These are phyloP conservation scores for Xylaria curta DNA, from an alignment of 495 filamentous ascomycete species.

Conservation along the genomic window DNA sequence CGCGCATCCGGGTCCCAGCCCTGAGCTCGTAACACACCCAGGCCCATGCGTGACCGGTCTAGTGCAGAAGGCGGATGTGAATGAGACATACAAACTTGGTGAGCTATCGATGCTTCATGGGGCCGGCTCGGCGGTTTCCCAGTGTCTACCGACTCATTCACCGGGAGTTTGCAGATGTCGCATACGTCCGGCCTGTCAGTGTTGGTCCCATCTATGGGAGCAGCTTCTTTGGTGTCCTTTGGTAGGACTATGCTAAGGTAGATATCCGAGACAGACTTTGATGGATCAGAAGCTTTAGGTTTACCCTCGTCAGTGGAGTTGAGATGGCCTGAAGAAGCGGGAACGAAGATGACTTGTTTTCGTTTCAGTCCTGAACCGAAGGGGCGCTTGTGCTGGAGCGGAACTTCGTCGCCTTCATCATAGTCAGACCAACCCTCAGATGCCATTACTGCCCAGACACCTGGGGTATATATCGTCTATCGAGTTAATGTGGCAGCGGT, in stretches of 20 bases:
- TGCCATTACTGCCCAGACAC: slow-evolving; percentile 22
- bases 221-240: slow-evolving; percentile 38
- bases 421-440: slow-evolving; percentile 37
- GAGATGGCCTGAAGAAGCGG: slow-evolving; percentile 61
- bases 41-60: slow-evolving; percentile 77
- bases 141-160: slow-evolving; percentile 25
- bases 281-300: slow-evolving; percentile 33
- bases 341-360: slow-evolving; percentile 81
- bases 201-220: slow-evolving; percentile 31
- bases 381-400: slow-evolving; percentile 73
- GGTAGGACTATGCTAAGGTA: slow-evolving; percentile 78
- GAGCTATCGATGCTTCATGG: slow-evolving; percentile 77
- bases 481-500: background rate
- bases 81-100: slow-evolving; percentile 81
- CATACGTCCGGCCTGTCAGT: slow-evolving; percentile 26
- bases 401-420: slow-evolving; percentile 64
- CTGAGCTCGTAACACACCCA: slow-evolving; percentile 74
- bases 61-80: slow-evolving; percentile 85
- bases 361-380: slow-evolving; percentile 81
- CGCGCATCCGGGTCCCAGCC: slow-evolving; percentile 90
- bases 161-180: slow-evolving; percentile 47
- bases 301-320: slow-evolving; percentile 47
- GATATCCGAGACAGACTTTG: slow-evolving; percentile 62
- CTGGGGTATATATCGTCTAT: background rate
- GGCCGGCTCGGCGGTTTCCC: slow-evolving; percentile 32